Evolutionary conservation across 768 basidiomycete species (phyloP).

Genomic region (Dictyophora rubrovolvata): DNA sequence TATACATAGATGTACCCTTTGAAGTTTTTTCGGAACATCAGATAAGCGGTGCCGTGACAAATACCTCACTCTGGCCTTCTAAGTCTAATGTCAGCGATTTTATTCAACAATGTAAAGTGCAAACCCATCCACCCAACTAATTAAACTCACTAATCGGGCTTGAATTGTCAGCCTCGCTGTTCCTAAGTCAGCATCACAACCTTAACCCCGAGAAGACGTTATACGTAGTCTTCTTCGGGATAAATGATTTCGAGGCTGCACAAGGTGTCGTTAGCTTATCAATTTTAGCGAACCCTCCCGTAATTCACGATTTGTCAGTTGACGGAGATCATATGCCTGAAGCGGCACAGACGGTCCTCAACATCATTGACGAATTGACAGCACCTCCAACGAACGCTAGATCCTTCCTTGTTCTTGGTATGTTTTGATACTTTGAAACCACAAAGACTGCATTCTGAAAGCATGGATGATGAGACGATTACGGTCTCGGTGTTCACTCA

Average conservation of each 20-base stretch:
- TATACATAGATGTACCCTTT: not conserved
- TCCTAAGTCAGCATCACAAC: slow-evolving; percentile 33
- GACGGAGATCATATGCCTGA: slow-evolving; percentile 6
- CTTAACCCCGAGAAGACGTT: slow-evolving; percentile 39
- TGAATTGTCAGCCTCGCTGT: slow-evolving; percentile 26
- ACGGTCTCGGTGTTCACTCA: slow-evolving; percentile 34
- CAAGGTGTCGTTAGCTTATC: not conserved
- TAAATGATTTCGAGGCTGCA: slow-evolving; percentile 25
- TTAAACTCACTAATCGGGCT: not conserved
- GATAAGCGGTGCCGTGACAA: slow-evolving; percentile 34
- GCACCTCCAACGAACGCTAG: slow-evolving; percentile 40
- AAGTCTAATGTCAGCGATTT: slow-evolving; percentile 39
- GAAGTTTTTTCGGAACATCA: not conserved
- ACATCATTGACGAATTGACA: slow-evolving; percentile 37
- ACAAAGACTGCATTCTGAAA: not conserved
- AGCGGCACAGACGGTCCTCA: slow-evolving; percentile 23
- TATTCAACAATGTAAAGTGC: slow-evolving; percentile 32
- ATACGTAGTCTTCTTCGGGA: slow-evolving; percentile 45
- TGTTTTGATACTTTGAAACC: not conserved
- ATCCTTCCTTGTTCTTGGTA: slow-evolving; percentile 35
- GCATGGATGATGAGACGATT: slow-evolving; percentile 22
- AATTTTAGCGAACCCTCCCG: no score
- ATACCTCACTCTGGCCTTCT: slow-evolving; percentile 41
- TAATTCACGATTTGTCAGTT: not conserved
- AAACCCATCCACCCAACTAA: not conserved